Evolutionary conservation across 441 rosid species (phyloP), one percentile per base, ranked within the genome.

Genomic region (Codiaeum variegatum): DNA sequence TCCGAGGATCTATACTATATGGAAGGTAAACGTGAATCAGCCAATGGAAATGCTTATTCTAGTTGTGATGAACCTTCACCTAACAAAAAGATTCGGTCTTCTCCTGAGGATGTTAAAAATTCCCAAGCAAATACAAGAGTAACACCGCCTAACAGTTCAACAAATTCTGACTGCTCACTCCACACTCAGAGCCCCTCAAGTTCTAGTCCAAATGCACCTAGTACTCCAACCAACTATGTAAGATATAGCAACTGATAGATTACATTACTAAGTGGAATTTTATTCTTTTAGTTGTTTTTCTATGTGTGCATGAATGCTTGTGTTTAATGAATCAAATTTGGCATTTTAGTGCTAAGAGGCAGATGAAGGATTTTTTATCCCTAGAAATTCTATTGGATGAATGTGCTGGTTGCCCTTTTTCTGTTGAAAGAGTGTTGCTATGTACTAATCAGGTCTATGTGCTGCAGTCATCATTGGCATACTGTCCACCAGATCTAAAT

Each of bases 401-500:
- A 58, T 66, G 3, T 66, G 12, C 51, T 66, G 28, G 56, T 28
- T 7, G 7, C n/a, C 15, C 24, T 18, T 26, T 16, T 10, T 34
- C 58, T 34, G 16, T n/a, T 1, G 9, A 16, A 7, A 49, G 42
- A 51, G 38, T 75, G 44, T 0, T 52, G 44, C 44, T 70, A 9
- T 29, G 65, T 69, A 70, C 71, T 76, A 21, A 82, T 56, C 32
- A 66, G 74, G 84, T 73, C 29, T 79, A 73, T 32, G 29, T 21
- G 59, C 74, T 77, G 54, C 78, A 88, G 84, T 80, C 90, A 59
- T 84, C 92, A 54, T 75, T 78, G 58, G 79, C 62, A 13, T 87
- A 88, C 83, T 84, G 80, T 52, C 98, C 97, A 19, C 98, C 97
- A 9, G 94, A 95, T 81, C 79, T 92, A 70, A 92, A 95, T 86